These are phyloP conservation scores for Diphasiastrum complanatum DNA, from an alignment of 83 land plant species.

Conservation along the genomic window DNA sequence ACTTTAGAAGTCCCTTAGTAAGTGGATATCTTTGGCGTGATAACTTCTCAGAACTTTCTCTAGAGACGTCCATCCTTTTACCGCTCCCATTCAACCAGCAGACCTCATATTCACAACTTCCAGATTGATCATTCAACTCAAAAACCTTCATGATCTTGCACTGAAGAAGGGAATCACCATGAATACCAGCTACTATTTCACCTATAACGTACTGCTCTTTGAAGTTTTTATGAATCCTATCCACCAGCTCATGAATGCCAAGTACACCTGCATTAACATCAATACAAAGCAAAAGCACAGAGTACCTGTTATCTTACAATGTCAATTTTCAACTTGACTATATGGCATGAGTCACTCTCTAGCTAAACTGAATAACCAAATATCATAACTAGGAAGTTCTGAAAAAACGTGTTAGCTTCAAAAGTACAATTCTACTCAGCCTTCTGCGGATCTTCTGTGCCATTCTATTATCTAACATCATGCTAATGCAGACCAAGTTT, in stretches of 20 bases:
- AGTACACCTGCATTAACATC: conserved; percentile 70
- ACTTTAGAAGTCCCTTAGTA: conserved; percentile 49
- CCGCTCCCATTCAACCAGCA: conserved; percentile 52
- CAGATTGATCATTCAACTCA: conserved; percentile 15
- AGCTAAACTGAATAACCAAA: too few species aligned
- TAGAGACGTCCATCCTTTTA: conserved; percentile 19
- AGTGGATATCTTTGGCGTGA: conserved; percentile 60
- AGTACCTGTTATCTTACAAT: too few species aligned
- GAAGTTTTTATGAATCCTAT: conserved; percentile 38
- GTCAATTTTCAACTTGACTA: too few species aligned
- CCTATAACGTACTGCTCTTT: conserved; percentile 51
- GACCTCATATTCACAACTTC: conserved; percentile 46
- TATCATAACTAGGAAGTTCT: too few species aligned
- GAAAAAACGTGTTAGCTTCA: too few species aligned
- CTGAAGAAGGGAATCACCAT: conserved; percentile 23
- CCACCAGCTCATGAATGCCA: conserved; percentile 53
- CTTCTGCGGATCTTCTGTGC: too few species aligned
- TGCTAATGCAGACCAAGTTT: too few species aligned
- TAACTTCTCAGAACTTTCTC: conserved; percentile 37
- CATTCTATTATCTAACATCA: too few species aligned
- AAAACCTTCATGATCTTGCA: conserved; percentile 64
- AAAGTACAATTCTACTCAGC: too few species aligned
- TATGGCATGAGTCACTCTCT: too few species aligned
- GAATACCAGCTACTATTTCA: conserved; percentile 46
- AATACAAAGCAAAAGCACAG: too few species aligned